Base-by-base conservation (phyloP, 768 basidiomycete species). In the Pulveroboletus frians region DNA sequence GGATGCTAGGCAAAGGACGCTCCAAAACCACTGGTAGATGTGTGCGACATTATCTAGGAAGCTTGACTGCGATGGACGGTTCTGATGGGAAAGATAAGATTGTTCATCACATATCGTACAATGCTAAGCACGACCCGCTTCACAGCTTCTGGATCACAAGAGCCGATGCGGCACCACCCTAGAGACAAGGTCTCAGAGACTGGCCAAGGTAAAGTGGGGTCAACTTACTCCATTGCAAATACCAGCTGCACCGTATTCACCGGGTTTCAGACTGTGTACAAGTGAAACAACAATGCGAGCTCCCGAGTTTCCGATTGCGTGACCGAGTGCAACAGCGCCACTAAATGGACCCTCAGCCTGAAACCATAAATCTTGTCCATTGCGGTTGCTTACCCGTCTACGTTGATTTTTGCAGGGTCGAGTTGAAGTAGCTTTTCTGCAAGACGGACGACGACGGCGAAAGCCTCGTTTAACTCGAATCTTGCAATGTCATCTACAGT, bases 381-480 rank as follows among this genome's bases (percentile, higher is more conserved):
- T 8, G 36, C 43, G 39, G 31, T 46, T 18, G 72, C 84, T 26
- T 67, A 88, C 89, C 90, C 91, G 61, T 92, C 80, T 43, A 87
- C 75, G 65, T 99, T 98, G 65, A 97, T 80, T 75, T 93, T 97
- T 46, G 82, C 79, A 27, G 88, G 79, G 68, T 92, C 86, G 55
- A 99, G 77, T 47, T 76, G 75, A 55, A 95, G 78, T 17, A 91
- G 76, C 72, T 97, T 88, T 73, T 96, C 92, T 3, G 88, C 88
- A 45, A 95, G 86, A 43, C 86, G 80, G 57, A 90, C 86, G 57
- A 98, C 95, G 40, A 88, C 88, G 2, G 92, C 93, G 79, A 97
- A 99, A 23, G 95, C 95, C 69, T 99, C 95, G 68, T 99, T 99
- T 68, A 98, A 81, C 69, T 99, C 96, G 66, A 92, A 99, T 42